Evolutionary conservation across 352 stramenopile genomes (phyloP), one percentile per base, ranked within the genome.

Genomic region (Pythium guiyangense): DNA sequence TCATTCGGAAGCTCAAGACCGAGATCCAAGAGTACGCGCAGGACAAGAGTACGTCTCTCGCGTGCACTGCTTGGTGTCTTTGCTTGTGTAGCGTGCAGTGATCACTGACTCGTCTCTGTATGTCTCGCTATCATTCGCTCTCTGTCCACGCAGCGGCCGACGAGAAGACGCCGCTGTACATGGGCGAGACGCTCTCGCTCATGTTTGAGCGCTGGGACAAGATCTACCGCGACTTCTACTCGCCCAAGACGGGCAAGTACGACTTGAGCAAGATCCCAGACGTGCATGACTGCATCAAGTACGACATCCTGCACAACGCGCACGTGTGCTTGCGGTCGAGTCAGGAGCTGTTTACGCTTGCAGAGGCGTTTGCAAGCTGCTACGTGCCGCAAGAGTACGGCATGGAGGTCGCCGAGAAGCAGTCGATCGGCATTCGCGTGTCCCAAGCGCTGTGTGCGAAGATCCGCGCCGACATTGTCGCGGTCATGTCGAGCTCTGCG

Each of bases 361-460:
- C 96, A 15, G 97, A 98, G 69, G 76, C 78, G 17, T 98, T 99
- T 73, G 95, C 96, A 31, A 91, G 98, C 59, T 97, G 94, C 61
- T 97, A 99, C 53, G 96, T 99, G 4, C 97, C 97, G 3, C 97
- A 99, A 61, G 97, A 99, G 70, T 94, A 94, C 50, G 84, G 94
- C 43, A 98, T 96, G 74, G 79, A 94, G 22, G 62, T 90, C 17
- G 63, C 60, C 2, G 94, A 99, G 63, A 99, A 99, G 69, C 78
- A 97, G 56, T 93, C 87, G 17, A 98, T 99, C 58, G 96, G 96
- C 25, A 90, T 88, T 22, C 96, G 96, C 49, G 98, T 99, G 52
- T 99, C 96, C 37, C 86, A 96, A 54, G 93, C 96, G 15, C 77
- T 99, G 0, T 89, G 99, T 39, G 96, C 98, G 44, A 99, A 99